These are phyloP conservation scores for Panicum miliaceum DNA, from an alignment of 176 grass and related monocot genomes.

Conservation along the genomic window DNA sequence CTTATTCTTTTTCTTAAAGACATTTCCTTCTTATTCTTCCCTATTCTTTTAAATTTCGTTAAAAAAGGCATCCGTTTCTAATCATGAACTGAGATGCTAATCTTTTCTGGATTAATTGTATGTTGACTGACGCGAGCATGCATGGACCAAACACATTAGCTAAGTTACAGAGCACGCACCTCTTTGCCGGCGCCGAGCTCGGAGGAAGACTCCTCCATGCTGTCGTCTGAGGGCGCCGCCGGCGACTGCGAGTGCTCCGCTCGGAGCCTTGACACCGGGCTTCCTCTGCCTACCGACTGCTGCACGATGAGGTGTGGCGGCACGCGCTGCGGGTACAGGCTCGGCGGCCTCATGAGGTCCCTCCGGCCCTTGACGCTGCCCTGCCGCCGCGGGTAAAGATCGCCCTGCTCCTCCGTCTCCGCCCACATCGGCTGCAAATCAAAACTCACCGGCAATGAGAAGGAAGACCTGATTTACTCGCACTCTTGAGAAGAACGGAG, in stretches of 20 bases:
- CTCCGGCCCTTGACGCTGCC: slow-evolving; percentile 35
- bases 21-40: too few species aligned
- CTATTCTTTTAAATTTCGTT: too few species aligned
- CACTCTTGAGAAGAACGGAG: not conserved
- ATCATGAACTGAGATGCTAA: too few species aligned
- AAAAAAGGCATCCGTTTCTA: too few species aligned
- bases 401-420: slow-evolving; percentile 41
- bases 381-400: slow-evolving; percentile 56
- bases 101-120: too few species aligned
- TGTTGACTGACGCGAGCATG: too few species aligned
- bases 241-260: slow-evolving; percentile 10
- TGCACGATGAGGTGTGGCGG: slow-evolving; percentile 61
- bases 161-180: slow-evolving; percentile 18
- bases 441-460: not conserved
- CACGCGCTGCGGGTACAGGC: slow-evolving; percentile 73
- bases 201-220: slow-evolving; percentile 47
- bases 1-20: too few species aligned
- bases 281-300: slow-evolving; percentile 17
- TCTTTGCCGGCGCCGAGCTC: slow-evolving; percentile 41
- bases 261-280: slow-evolving; percentile 29
- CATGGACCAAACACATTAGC: too few species aligned
- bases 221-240: slow-evolving; percentile 44
- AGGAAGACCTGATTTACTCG: not conserved
- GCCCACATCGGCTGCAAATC: slow-evolving; percentile 64
- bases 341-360: slow-evolving; percentile 46